phyloP scores from a whole-genome alignment of 2,329 filamentous ascomycete genomes.

The Colletotrichum navitas region DNA sequence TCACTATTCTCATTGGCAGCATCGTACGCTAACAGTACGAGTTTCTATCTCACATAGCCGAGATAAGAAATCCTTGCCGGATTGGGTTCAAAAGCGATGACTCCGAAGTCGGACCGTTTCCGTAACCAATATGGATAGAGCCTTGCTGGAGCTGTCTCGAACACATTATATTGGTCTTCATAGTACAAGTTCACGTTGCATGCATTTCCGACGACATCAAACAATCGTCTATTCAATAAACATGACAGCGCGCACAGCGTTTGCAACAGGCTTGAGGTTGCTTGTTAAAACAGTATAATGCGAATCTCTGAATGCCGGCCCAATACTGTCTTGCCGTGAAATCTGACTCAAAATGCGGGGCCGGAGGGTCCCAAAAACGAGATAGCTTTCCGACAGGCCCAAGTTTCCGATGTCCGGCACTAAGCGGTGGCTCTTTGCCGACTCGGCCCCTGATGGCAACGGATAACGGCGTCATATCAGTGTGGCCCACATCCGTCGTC shows the following conservation, averaged over 20 bases:
- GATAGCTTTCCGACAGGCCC: conserved; percentile 11
- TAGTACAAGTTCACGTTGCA: not conserved
- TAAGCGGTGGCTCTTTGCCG: conserved; percentile 19
- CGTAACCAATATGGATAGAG: not conserved
- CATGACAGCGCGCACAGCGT: not conserved
- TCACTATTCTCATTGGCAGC: conserved; percentile 6
- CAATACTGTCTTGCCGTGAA: conserved; percentile 7
- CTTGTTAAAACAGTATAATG: not conserved
- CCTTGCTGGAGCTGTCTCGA: not conserved
- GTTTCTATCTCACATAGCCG: conserved; percentile 19
- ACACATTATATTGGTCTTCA: not conserved
- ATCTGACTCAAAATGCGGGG: conserved; percentile 22
- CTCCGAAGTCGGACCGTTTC: not conserved
- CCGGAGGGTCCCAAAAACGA: conserved; percentile 15
- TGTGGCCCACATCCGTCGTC: conserved; percentile 23
- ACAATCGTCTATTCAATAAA: too few relatives aligned
- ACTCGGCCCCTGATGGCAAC: conserved; percentile 29
- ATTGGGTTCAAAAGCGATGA: not conserved
- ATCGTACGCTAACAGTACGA: not conserved
- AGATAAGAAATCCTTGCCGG: conserved; percentile 28
- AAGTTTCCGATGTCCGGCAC: conserved; percentile 32
- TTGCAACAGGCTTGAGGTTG: not conserved
- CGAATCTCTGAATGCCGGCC: not conserved
- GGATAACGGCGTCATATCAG: conserved; percentile 25
- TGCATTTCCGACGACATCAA: not conserved